Base-by-base conservation (phyloP, 345 rosid species). In the Eucalyptus regnans region DNA sequence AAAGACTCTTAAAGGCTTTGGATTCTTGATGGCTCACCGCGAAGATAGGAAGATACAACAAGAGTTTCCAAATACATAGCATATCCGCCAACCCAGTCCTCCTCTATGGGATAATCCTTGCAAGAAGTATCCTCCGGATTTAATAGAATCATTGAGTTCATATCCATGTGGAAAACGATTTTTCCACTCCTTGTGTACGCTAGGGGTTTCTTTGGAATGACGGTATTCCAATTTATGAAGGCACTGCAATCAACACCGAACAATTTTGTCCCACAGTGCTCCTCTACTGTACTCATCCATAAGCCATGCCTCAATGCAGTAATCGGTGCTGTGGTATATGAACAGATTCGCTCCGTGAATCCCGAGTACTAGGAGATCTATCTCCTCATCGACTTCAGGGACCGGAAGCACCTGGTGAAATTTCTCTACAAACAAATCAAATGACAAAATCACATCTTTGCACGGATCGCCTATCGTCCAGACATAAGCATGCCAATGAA, bases 381-480 rank as follows among this genome's bases (percentile, higher is more conserved):
- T 8, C 11, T 56, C 27, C 60, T 23, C 60, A 56, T 56, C 5
- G 4, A 54, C 58, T 54, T 20, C 10, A 7, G 29, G 62, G 12
- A 56, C 62, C 6, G 5, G 12, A 56, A 18, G 9, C 58, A 18
- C 58, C 58, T 20, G 9, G 10, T 54, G 58, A 20, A 54, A 54
- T 54, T 54, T 54, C 5, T 54, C 58, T 54, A 20, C 12, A 6
- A 27, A 56, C 27, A 56, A 56, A 56, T 56, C 62, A 56, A 56
- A 56, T 56, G 62, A 22, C 62, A 56, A 8, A 56, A 56, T 56
- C 62, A 22, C 62, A 56, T 20, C 62, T 23, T 22, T 22, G 27
- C 12, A 2, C 5, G 0, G 6, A 23, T 23, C 0, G 29, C 9
- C 62, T 20, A 56, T 52, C 23, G 9, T 51, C 56, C 22, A 54